Percentiles rank a stretch among this genome's conserved stretches.
These are phyloP conservation scores for Sideroxylon spinosum DNA, from an alignment of 179 eudicot genomes.

Conservation along the genomic window DNA sequence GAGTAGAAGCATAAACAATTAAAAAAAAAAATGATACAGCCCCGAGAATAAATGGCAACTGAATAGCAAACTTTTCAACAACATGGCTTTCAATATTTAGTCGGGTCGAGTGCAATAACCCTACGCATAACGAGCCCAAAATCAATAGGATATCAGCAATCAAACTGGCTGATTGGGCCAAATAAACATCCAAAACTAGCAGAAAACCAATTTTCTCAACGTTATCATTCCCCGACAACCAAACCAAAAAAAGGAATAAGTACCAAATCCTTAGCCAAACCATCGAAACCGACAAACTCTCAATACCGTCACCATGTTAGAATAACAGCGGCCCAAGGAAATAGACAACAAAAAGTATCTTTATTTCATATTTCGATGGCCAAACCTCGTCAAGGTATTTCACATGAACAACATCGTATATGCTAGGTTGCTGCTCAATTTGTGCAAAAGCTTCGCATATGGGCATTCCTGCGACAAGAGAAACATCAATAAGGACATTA, in stretches of 20 bases:
- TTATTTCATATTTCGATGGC: background rate
- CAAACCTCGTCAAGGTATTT: conserved; percentile 90
- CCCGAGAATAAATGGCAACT: background rate
- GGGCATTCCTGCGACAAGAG: conserved; percentile 76
- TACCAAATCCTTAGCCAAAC: background rate
- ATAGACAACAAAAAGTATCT: background rate
- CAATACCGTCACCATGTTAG: background rate
- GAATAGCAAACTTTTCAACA: background rate
- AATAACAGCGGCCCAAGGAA: background rate
- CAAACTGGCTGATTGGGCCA: background rate
- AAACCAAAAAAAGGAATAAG: background rate
- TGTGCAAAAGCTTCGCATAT: conserved; percentile 89
- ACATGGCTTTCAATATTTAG: background rate
- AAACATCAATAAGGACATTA: background rate
- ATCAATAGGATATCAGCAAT: background rate
- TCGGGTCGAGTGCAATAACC: background rate
- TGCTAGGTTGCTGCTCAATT: conserved; percentile 89
- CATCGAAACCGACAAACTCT: background rate
- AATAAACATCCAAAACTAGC: too few species aligned
- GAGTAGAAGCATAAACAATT: background rate
- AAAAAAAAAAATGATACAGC: too few species aligned
- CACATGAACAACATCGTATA: conserved; percentile 91
- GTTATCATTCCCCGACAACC: background rate
- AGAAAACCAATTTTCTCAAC: too few species aligned
- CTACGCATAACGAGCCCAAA: background rate